Conservation (phyloP, 768 basidiomycete species). For the Galerina marginata region DNA sequence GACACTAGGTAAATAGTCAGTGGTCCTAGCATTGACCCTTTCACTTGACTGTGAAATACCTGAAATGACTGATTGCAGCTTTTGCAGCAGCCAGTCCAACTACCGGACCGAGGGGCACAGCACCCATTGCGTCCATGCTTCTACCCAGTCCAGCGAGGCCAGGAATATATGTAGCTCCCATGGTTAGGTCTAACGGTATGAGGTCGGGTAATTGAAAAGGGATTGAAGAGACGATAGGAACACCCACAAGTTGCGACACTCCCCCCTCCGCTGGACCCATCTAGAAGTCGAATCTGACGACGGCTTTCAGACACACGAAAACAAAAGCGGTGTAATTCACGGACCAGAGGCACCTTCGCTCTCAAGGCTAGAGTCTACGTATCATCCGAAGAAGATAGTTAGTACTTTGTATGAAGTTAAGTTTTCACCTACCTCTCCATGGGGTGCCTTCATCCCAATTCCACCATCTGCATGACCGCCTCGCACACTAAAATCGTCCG, state of each 20-base stretch:
- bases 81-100: slow-evolving; percentile 48
- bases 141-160: slow-evolving; percentile 37
- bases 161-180: slow-evolving; percentile 46
- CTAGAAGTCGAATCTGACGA: slow-evolving; percentile 42
- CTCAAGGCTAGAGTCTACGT: slow-evolving; percentile 35
- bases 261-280: slow-evolving; percentile 49
- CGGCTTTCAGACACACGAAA: background rate
- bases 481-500: slow-evolving; percentile 48
- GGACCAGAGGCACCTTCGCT: slow-evolving; percentile 41
- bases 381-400: too few relatives aligned
- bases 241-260: slow-evolving; percentile 43
- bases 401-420: background rate
- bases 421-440: slow-evolving; percentile 39
- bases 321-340: slow-evolving; percentile 2
- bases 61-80: slow-evolving; percentile 43
- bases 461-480: slow-evolving; percentile 50
- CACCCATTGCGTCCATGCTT: slow-evolving; percentile 43
- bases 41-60: slow-evolving; percentile 20
- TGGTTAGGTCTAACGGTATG: slow-evolving; percentile 33
- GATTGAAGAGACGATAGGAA: background rate
- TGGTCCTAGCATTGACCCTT: background rate
- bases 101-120: slow-evolving; percentile 45
- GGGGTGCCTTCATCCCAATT: slow-evolving; percentile 42
- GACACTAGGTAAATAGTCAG: slow-evolving; percentile 29
- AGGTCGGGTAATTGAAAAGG: background rate